These are phyloP conservation scores for Andrographis paniculata DNA, from an alignment of 305 asterid species.

Conservation along the genomic window DNA sequence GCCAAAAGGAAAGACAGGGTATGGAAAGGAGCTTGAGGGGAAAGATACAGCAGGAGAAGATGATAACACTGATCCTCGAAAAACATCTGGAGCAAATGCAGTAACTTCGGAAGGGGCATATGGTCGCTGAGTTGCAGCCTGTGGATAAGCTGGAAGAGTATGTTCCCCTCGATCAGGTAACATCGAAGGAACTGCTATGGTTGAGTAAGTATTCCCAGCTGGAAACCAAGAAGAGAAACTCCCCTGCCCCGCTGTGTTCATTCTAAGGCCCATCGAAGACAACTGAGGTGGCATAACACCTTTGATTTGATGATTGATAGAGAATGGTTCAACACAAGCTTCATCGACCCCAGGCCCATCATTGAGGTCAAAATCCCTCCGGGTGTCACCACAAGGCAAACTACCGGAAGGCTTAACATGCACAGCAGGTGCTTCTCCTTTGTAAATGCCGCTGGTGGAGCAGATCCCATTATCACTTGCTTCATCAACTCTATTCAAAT, in stretches of 20 bases:
- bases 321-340: slow-evolving; percentile 34
- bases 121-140: slow-evolving; percentile 50
- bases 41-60: slow-evolving; percentile 76
- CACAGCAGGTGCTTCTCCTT: slow-evolving; percentile 25
- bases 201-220: slow-evolving; percentile 50
- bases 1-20: slow-evolving; percentile 62
- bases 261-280: slow-evolving; percentile 33
- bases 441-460: slow-evolving; percentile 35
- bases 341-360: slow-evolving; percentile 71
- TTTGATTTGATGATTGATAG: slow-evolving; percentile 34
- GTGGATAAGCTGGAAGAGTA: slow-evolving; percentile 40
- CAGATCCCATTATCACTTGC: slow-evolving; percentile 46
- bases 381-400: slow-evolving; percentile 31
- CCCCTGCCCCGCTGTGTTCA: slow-evolving; percentile 42
- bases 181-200: slow-evolving; percentile 50
- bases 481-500: slow-evolving; percentile 73
- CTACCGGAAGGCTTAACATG: slow-evolving; percentile 32
- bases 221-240: slow-evolving; percentile 70
- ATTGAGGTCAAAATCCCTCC: slow-evolving; percentile 78
- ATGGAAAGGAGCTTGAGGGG: slow-evolving; percentile 51
- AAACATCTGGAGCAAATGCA: slow-evolving; percentile 49
- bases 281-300: slow-evolving; percentile 35
- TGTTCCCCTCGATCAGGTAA: slow-evolving; percentile 67
- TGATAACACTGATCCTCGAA: slow-evolving; percentile 70
- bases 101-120: slow-evolving; percentile 45